These are phyloP conservation scores for Solanum acaule DNA, from an alignment of 257 asterid genomes.

Conservation along the genomic window DNA sequence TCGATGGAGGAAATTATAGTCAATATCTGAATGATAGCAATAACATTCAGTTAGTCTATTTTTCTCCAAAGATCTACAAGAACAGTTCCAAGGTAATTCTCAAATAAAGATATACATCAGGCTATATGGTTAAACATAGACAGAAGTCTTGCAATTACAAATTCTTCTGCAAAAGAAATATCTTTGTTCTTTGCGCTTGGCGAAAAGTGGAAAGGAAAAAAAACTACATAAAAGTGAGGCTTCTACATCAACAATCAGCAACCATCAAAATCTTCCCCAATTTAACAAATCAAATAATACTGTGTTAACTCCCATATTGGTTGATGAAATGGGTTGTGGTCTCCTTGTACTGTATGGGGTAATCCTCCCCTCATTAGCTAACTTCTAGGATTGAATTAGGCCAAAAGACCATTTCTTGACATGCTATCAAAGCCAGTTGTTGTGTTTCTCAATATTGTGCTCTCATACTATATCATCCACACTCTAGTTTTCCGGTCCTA, in stretches of 20 bases:
- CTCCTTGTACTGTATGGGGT: not conserved
- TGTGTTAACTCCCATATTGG: not conserved
- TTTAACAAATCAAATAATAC: not conserved
- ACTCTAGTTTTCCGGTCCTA: not conserved
- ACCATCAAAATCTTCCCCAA: not conserved
- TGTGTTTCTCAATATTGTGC: not conserved
- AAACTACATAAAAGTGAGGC: not conserved
- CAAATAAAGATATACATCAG: not conserved
- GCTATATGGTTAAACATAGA: not conserved
- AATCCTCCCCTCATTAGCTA: not conserved
- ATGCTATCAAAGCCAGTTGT: not conserved
- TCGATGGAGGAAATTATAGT: constrained; percentile 60
- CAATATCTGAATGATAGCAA: constrained; percentile 39
- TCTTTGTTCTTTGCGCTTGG: not conserved
- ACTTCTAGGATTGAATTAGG: not conserved
- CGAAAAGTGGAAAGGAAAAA: not conserved
- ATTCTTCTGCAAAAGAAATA: not conserved
- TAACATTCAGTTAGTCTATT: not conserved
- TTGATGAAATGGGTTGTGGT: not conserved
- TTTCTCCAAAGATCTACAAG: no score
- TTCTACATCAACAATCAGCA: not conserved
- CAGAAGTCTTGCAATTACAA: not conserved
- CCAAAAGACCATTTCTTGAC: not conserved
- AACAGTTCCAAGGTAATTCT: not conserved
- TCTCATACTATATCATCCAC: not conserved